Conservation (phyloP, 2,329 filamentous ascomycete species). For the Fusarium duplospermum region DNA sequence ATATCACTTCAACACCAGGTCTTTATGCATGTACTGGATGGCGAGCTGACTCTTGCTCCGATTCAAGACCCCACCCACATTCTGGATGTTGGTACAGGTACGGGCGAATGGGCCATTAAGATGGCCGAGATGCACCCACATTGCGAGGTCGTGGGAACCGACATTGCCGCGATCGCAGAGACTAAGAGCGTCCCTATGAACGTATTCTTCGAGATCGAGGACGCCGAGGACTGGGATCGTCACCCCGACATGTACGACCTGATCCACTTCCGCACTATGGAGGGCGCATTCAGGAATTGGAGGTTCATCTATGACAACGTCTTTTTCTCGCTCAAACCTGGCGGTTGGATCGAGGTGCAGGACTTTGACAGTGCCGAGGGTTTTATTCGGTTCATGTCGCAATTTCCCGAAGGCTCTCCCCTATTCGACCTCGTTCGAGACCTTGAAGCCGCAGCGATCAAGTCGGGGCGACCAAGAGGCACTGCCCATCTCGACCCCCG, state of each 20-base stretch:
- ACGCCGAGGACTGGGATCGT: conserved; percentile 70
- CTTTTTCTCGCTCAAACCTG: conserved; percentile 65
- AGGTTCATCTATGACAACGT: conserved; percentile 64
- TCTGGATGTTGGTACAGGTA: conserved; percentile 70
- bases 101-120: conserved; percentile 63
- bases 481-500: conserved; percentile 59
- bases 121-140: conserved; percentile 65
- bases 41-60: conserved; percentile 57
- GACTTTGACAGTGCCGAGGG: conserved; percentile 63
- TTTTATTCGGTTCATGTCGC: conserved; percentile 45
- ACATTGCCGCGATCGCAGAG: conserved; percentile 68
- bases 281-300: conserved; percentile 69
- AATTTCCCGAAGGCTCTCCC: conserved; percentile 58
- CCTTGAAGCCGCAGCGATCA: conserved; percentile 55
- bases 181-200: conserved; percentile 68
- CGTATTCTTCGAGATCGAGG: conserved; percentile 69
- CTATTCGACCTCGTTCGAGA: conserved; percentile 57
- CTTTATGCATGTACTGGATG: conserved; percentile 64
- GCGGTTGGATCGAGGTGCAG: conserved; percentile 67
- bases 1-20: conserved; percentile 72
- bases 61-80: conserved; percentile 55
- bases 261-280: conserved; percentile 67
- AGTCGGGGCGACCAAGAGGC: conserved; percentile 59
- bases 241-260: conserved; percentile 64
- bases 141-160: conserved; percentile 69